phyloP scores from a whole-genome alignment of 148 eudicot genomes.

The Chenopodium quinoa region DNA sequence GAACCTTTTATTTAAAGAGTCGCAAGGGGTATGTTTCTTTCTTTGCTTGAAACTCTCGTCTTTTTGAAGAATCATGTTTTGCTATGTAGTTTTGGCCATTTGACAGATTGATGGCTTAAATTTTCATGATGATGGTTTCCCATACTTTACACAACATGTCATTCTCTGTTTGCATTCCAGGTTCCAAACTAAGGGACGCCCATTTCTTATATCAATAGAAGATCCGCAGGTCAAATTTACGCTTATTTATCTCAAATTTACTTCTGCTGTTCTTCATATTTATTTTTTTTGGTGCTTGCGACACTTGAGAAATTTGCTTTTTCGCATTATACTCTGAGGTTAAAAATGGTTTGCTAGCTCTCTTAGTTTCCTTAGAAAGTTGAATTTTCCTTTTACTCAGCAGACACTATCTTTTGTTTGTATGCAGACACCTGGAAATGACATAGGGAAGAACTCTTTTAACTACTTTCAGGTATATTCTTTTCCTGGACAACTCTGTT shows the following conservation, averaged over 20 bases:
- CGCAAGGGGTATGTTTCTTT: slow-evolving; percentile 62
- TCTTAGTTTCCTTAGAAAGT: not conserved
- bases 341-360: not conserved
- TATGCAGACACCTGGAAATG: slow-evolving; percentile 84
- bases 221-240: slow-evolving; percentile 79
- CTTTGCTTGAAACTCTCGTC: not conserved
- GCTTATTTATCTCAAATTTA: slow-evolving; percentile 10
- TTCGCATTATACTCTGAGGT: not conserved
- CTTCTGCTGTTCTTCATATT: not conserved
- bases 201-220: slow-evolving; percentile 66
- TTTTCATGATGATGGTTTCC: slow-evolving; percentile 1
- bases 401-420: slow-evolving; percentile 20
- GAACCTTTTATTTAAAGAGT: slow-evolving; percentile 70
- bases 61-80: not conserved
- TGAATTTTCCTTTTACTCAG: not conserved
- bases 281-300: not conserved
- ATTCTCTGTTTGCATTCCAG: slow-evolving; percentile 34
- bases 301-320: not conserved
- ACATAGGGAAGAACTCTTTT: slow-evolving; percentile 91
- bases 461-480: slow-evolving; percentile 79
- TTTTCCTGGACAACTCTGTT: not conserved
- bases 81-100: not conserved
- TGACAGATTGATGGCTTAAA: not conserved
- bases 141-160: not conserved
- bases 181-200: slow-evolving; percentile 52